phyloP scores from a whole-genome alignment of 1,284 basidiomycete genomes.

The Fistulina hepatica region DNA sequence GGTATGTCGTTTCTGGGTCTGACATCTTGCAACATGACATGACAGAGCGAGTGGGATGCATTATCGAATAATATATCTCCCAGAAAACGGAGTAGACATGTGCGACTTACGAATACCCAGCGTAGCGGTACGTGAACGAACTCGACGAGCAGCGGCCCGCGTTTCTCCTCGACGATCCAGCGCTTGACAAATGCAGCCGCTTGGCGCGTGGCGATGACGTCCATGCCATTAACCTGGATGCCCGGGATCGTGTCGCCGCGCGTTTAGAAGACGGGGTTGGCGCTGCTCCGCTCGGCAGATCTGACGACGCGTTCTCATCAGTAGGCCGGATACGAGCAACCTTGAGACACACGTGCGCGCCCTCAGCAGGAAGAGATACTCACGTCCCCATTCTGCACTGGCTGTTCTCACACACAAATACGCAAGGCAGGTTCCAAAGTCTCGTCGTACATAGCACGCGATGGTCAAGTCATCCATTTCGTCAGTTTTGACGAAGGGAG shows the following conservation, averaged over 20 bases:
- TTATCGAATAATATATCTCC: too few species aligned
- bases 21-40: too few species aligned
- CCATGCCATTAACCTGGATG: slow-evolving; percentile 95
- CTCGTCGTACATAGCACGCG: slow-evolving; percentile 64
- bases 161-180: slow-evolving; percentile 71
- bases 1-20: slow-evolving; percentile 97
- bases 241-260: slow-evolving; percentile 96
- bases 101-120: slow-evolving; percentile 68
- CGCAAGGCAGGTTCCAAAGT: slow-evolving; percentile 87
- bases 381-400: too few species aligned
- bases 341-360: too few species aligned
- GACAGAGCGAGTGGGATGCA: too few species aligned
- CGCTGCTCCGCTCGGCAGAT: slow-evolving; percentile 79
- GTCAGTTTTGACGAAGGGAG: too few species aligned
- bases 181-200: slow-evolving; percentile 82
- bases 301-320: too few species aligned
- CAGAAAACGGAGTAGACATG: background rate
- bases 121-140: slow-evolving; percentile 98
- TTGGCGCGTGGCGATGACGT: slow-evolving; percentile 84
- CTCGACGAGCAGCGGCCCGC: slow-evolving; percentile 88
- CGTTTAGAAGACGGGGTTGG: slow-evolving; percentile 92
- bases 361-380: too few species aligned
- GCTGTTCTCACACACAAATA: slow-evolving; percentile 98
- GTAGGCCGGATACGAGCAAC: too few species aligned
- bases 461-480: too few species aligned